phyloP scores from a whole-genome alignment of 2,329 filamentous ascomycete species.

The Colletotrichum musicola region DNA sequence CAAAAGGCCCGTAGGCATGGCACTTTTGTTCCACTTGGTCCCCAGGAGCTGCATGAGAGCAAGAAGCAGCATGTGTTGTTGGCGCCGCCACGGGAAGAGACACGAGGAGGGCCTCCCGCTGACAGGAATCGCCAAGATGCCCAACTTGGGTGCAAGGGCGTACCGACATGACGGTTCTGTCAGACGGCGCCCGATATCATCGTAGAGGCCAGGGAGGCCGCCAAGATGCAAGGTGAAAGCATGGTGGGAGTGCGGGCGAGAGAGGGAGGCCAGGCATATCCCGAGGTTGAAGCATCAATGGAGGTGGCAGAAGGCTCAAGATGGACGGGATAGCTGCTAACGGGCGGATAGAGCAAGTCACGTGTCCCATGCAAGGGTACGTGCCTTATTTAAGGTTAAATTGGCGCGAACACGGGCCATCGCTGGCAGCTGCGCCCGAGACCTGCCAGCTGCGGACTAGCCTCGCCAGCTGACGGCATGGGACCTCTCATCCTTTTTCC shows the following conservation, averaged over 20 bases:
- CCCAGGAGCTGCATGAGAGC: background rate
- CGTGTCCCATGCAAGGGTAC: slow-evolving; percentile 7
- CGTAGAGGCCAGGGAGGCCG: background rate
- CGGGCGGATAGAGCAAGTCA: background rate
- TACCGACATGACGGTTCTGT: background rate
- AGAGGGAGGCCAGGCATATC: background rate
- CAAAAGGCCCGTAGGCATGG: slow-evolving; percentile 11
- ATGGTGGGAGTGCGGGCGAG: background rate
- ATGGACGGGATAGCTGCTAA: too few species aligned
- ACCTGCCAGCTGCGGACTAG: background rate
- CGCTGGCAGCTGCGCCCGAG: background rate
- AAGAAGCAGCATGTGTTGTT: background rate
- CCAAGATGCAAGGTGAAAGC: background rate
- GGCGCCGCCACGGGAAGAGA: background rate
- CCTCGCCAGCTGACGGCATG: background rate
- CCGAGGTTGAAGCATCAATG: too few species aligned
- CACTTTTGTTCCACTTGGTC: slow-evolving; percentile 13
- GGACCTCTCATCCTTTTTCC: background rate
- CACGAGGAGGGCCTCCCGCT: background rate
- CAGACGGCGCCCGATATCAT: background rate
- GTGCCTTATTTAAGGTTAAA: slow-evolving; percentile 29
- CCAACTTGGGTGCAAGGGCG: background rate
- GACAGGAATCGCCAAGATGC: background rate
- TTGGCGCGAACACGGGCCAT: slow-evolving; percentile 23
- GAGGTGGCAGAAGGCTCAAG: background rate